phyloP scores from a whole-genome alignment of 768 basidiomycete species.

The Suillus bovinus region DNA sequence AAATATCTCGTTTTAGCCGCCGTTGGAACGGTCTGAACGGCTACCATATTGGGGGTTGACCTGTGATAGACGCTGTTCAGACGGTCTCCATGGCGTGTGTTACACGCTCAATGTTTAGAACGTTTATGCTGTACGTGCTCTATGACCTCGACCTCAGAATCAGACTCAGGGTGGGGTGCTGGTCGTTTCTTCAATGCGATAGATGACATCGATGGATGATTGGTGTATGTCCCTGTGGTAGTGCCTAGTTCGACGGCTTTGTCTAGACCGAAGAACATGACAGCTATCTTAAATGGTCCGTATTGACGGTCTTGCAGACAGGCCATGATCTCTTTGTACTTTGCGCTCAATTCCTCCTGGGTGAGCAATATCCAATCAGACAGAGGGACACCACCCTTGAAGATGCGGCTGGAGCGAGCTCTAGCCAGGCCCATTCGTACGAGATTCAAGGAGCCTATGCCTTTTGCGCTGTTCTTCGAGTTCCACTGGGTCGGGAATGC shows the following conservation, averaged over 20 bases:
- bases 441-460: neutral
- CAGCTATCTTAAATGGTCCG: neutral
- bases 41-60: no score
- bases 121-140: no score
- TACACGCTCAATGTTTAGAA: no score
- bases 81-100: no score
- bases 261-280: neutral
- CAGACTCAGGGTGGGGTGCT: no score
- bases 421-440: neutral
- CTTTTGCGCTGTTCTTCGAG: neutral
- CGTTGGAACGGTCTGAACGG: no score
- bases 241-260: neutral
- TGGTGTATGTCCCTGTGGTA: neutral
- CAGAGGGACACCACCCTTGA: neutral
- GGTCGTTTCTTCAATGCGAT: neutral
- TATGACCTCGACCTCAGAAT: no score
- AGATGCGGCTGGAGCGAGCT: neutral
- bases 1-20: no score
- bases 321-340: neutral
- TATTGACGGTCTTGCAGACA: neutral
- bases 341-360: neutral
- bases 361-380: neutral
- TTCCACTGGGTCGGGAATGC: neutral
- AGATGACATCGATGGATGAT: neutral
- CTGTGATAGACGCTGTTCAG: no score